These are phyloP conservation scores for Exophiala sp. DNA, from an alignment of 2,329 filamentous ascomycete species.

Conservation along the genomic window DNA sequence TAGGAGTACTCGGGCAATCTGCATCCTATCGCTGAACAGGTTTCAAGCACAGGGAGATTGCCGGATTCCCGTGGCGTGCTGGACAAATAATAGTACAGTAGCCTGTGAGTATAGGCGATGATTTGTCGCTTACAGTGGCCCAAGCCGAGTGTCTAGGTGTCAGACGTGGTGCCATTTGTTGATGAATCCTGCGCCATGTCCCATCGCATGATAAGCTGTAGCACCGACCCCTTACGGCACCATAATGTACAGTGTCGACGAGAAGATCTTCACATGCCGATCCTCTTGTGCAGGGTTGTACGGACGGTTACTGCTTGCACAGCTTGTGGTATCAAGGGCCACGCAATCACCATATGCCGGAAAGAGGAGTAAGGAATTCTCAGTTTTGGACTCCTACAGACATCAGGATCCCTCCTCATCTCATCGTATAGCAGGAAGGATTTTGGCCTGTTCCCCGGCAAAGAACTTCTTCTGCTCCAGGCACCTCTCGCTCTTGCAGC, in stretches of 20 bases:
- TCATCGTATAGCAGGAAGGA: conserved; percentile 22
- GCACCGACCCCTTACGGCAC: not conserved
- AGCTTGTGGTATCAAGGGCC: too few species aligned
- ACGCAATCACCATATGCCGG: too few species aligned
- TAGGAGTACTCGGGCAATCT: too few species aligned
- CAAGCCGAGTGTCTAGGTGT: too few species aligned
- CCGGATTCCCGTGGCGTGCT: too few species aligned
- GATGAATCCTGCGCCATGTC: not conserved
- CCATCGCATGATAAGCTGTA: not conserved
- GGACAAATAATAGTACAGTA: not conserved
- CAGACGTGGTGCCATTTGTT: not conserved
- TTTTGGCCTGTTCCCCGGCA: conserved; percentile 34
- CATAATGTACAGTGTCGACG: too few species aligned
- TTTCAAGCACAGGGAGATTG: too few species aligned
- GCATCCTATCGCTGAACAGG: not conserved
- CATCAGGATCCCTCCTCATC: not conserved
- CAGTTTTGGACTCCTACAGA: not conserved
- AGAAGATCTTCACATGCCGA: too few species aligned
- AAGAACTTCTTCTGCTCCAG: conserved; percentile 65
- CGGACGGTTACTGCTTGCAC: too few species aligned
- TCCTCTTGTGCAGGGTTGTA: too few species aligned
- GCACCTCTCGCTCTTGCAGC: conserved; percentile 85
- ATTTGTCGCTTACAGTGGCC: too few species aligned
- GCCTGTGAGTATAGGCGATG: too few species aligned
- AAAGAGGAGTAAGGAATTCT: not conserved